Base-by-base conservation (phyloP, 192 early-diverging fungal genomes). In the Paraglomus brasilianum region DNA sequence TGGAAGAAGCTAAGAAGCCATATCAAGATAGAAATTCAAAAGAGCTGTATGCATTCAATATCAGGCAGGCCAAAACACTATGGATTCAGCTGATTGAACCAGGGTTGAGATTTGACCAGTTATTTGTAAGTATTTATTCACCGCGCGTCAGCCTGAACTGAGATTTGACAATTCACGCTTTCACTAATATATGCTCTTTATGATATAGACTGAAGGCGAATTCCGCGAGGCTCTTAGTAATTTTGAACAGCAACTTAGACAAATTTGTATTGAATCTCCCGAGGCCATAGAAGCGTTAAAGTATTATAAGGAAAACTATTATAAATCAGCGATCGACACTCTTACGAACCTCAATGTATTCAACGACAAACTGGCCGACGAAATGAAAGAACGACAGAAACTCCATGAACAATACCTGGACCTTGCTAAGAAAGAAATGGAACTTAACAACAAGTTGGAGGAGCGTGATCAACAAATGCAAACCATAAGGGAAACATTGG, bases 11-110 rank as follows among this genome's bases (percentile, higher is more conserved):
- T 30, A 56, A 41, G 15, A 19, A 42, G 14, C 4, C 6, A n/a
- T 69, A 44, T 69, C 21, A 22, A 46, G 21, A 56, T 44, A 19
- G 3, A 21, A 69, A 69, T 55, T 69, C 66, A 6, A 41, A 43
- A 43, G 51, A 50, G 42, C 56, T 69, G 48, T 52, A 43, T 2
- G 30, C 30, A 3, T 30, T 30, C 30, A 30, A 30, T 30, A 30
- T 30, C 3, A 30, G 30, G 30, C 30, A 30, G 30, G 30, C 30
- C 7, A 56, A 56, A 30, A 44, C 46, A 56, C 52, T 24, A 22
- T 21, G n/a, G 39, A 69, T 6, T 40, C 56, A 5, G 66, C 51
- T 21, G n/a, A 7, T 11, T 17, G 19, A 40, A 10, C 48, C 10
- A 56, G 66, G 66, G 10, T 30, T 36, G 46, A 19, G 5, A 15